Base-by-base conservation (phyloP, 768 basidiomycete species). In the Trametes punicea region DNA sequence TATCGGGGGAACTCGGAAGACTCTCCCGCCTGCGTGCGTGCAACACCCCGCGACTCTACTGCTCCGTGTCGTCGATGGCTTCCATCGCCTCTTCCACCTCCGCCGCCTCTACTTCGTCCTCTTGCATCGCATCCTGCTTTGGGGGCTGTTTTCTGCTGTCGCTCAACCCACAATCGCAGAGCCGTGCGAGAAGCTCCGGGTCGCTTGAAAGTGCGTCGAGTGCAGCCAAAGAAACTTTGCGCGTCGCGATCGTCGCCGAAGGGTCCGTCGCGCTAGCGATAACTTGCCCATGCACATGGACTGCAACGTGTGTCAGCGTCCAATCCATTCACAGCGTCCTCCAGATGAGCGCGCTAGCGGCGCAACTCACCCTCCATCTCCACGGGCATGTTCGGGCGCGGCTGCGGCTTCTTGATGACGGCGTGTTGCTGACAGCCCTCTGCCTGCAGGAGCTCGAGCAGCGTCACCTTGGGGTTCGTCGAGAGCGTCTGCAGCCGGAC, bases 401-500 rank as follows among this genome's bases (percentile, higher is more conserved):
- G 66, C 69, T 39, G 64, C 68, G 42, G 54, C 60, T 51, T 81
- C 62, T 83, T 88, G 42, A 74, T 65, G 41, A 88, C 76, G 55
- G 80, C 74, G 55, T 90, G 86, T 53, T 77, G 72, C 47, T 83
- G 84, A 63, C 90, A 90, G 39, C 85, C 84, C 61, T 85, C 79
- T 26, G 81, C 78, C 64, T 91, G 87, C 49, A 91, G 73, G 25
- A 89, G 67, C 64, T 92, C 89, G 50, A 85, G 84, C 11, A 93
- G 75, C 49, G 82, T 74, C 65, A 87, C 87, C 23, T 86, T 88
- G 1, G 90, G 91, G 68, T 92, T 89, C 61, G 84, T 81, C 3
- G 87, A 81, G 18, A 91, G 74, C 29, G 84, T 89, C 63, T 83
- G 81, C 53, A 90, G 72, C 25, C 83, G 83, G 68, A 93, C 80